These are phyloP conservation scores for Golubevia pallescens DNA, from an alignment of 1,284 basidiomycete species.

Conservation along the genomic window DNA sequence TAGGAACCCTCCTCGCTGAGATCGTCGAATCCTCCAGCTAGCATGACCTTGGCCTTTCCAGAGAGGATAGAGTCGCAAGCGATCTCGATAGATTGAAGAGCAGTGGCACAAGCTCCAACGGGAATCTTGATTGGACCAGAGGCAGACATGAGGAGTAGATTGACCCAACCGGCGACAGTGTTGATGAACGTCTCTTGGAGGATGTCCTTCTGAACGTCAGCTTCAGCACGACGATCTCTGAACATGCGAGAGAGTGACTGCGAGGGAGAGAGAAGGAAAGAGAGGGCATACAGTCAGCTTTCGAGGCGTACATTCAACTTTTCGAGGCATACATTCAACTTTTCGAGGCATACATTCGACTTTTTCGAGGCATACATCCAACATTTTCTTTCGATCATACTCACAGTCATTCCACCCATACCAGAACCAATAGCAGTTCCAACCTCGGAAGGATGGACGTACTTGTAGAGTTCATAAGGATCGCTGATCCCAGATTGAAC, in stretches of 20 bases:
- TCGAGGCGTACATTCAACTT: too few species aligned
- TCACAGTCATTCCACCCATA: slow-evolving; percentile 80
- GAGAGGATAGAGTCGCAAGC: slow-evolving; percentile 92
- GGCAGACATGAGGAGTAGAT: slow-evolving; percentile 72
- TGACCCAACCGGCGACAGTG: slow-evolving; percentile 96
- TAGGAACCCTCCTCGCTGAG: slow-evolving; percentile 90
- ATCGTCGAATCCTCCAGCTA: slow-evolving; percentile 97
- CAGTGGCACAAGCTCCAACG: slow-evolving; percentile 97
- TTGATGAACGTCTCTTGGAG: slow-evolving; percentile 99
- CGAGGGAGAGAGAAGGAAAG: too few species aligned
- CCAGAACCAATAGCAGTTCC: slow-evolving; percentile 82
- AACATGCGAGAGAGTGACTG: slow-evolving; percentile 75
- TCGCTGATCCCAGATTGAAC: slow-evolving; percentile 98
- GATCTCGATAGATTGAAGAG: slow-evolving; percentile 95
- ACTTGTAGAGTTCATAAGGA: slow-evolving; percentile 86
- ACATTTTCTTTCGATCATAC: too few species aligned
- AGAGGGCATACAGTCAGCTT: too few species aligned
- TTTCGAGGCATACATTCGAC: too few species aligned
- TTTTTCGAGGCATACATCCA: too few species aligned
- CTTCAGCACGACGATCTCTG: slow-evolving; percentile 95
- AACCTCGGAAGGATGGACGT: slow-evolving; percentile 94
- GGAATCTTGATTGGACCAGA: slow-evolving; percentile 94
- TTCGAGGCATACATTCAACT: too few species aligned
- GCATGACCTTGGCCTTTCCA: slow-evolving; percentile 98
- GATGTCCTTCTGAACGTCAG: slow-evolving; percentile 96